Conservation (phyloP, 2,329 filamentous ascomycete species). For the Fusarium tanahbumbuense region DNA sequence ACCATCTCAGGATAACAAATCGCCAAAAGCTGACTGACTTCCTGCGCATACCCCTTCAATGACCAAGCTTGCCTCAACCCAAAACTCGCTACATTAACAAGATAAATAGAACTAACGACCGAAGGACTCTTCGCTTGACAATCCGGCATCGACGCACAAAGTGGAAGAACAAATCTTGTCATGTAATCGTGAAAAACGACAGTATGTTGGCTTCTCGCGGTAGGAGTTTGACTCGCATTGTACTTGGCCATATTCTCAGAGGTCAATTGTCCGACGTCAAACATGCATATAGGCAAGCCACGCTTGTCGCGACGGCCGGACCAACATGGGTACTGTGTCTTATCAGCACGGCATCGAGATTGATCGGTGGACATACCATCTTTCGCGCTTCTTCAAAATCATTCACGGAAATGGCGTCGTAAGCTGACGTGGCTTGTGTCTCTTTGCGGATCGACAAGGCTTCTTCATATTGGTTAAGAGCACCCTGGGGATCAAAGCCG, state of each 20-base stretch:
- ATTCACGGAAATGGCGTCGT: background rate
- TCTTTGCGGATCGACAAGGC: background rate
- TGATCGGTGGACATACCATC: background rate
- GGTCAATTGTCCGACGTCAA: background rate
- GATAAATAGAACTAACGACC: background rate
- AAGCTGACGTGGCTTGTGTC: background rate
- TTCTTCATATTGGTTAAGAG: background rate
- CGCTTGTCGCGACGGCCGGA: background rate
- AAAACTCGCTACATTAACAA: background rate
- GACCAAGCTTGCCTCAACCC: constrained; percentile 3
- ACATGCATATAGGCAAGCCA: background rate
- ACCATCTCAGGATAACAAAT: background rate
- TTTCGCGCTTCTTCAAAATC: background rate
- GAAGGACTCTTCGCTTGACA: background rate
- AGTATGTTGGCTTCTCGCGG: background rate
- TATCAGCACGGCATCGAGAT: fast-evolving
- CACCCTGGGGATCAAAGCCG: background rate
- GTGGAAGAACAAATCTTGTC: background rate
- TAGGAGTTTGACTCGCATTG: background rate
- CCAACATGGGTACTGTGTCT: background rate
- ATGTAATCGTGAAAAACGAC: background rate
- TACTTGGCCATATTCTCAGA: background rate
- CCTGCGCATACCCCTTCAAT: background rate
- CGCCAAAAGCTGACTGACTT: background rate
- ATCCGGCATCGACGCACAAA: background rate